phyloP scores from a whole-genome alignment of 768 basidiomycete genomes.

The Dioszegia crocea region DNA sequence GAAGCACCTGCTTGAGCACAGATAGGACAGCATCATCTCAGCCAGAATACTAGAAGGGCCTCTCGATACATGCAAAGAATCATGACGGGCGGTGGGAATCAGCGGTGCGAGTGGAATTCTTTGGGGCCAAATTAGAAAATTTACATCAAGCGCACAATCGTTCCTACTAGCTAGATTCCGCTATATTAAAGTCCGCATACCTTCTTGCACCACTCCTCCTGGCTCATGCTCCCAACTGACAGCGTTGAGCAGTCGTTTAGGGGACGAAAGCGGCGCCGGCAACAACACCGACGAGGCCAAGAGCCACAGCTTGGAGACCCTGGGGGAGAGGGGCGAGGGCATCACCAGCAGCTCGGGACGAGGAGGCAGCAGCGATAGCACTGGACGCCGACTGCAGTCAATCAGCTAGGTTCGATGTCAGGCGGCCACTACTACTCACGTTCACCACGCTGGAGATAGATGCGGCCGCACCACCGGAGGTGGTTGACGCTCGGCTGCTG shows the following conservation, averaged over 20 bases:
- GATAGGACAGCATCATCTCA: background rate
- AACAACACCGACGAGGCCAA: slow-evolving; percentile 15
- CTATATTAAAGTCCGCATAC: too few species aligned
- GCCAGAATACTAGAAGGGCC: too few species aligned
- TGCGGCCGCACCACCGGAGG: background rate
- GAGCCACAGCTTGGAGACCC: background rate
- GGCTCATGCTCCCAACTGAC: too few species aligned
- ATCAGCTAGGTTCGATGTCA: background rate
- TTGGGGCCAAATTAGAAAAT: too few species aligned
- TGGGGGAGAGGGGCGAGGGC: slow-evolving; percentile 9
- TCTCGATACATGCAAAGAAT: too few species aligned
- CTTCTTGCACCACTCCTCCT: too few species aligned
- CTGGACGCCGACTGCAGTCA: background rate
- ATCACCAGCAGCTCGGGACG: slow-evolving; percentile 8
- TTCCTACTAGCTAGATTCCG: too few species aligned
- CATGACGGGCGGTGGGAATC: too few species aligned
- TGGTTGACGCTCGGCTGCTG: background rate
- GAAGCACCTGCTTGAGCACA: background rate
- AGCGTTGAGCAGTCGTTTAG: too few species aligned
- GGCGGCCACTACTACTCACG: background rate
- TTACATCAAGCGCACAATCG: too few species aligned
- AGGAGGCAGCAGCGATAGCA: slow-evolving; percentile 1
- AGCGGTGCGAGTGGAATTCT: too few species aligned
- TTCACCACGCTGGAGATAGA: background rate
- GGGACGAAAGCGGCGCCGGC: slow-evolving; percentile 16